phyloP scores from a whole-genome alignment of 805 yeast species.

The Candida palmyrensis region DNA sequence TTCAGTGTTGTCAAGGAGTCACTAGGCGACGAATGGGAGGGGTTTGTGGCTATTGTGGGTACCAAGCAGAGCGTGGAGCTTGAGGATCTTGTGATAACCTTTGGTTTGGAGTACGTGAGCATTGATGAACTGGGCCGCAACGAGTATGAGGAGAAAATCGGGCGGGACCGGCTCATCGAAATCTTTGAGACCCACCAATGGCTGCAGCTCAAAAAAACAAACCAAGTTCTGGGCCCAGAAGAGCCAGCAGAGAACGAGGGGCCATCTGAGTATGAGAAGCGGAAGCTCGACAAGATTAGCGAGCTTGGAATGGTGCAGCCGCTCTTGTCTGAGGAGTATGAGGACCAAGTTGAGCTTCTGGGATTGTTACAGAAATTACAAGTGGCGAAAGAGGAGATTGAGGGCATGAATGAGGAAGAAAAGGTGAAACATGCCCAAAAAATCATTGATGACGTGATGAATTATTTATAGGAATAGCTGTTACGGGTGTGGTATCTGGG shows the following conservation, averaged over 20 bases:
- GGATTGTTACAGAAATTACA: conserved; percentile 27
- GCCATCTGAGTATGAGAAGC: neutral
- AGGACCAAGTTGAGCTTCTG: conserved; percentile 20
- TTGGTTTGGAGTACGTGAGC: conserved; percentile 42
- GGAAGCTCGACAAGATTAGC: conserved; percentile 1
- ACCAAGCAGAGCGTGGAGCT: conserved; percentile 15
- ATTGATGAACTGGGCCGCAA: conserved; percentile 27
- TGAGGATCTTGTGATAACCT: conserved; percentile 33
- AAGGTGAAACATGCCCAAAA: conserved; percentile 28
- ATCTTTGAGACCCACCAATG: conserved; percentile 47
- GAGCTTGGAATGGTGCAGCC: conserved; percentile 4
- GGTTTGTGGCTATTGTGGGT: conserved; percentile 34
- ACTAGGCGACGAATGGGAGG: conserved; percentile 11
- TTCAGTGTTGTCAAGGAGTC: conserved; percentile 1
- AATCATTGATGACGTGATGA: conserved; percentile 34
- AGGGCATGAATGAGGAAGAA: conserved; percentile 18
- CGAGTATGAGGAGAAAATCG: conserved; percentile 40
- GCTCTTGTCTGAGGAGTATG: conserved; percentile 6
- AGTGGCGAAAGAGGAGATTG: conserved; percentile 28
- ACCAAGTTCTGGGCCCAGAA: no score
- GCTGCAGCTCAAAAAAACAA: conserved; percentile 20
- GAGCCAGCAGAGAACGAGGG: neutral
- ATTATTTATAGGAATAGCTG: conserved; percentile 24
- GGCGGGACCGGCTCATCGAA: conserved; percentile 40
- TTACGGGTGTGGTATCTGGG: no score